Evolutionary conservation across 1,284 basidiomycete species (phyloP).

Genomic region (Baeospora myosura): DNA sequence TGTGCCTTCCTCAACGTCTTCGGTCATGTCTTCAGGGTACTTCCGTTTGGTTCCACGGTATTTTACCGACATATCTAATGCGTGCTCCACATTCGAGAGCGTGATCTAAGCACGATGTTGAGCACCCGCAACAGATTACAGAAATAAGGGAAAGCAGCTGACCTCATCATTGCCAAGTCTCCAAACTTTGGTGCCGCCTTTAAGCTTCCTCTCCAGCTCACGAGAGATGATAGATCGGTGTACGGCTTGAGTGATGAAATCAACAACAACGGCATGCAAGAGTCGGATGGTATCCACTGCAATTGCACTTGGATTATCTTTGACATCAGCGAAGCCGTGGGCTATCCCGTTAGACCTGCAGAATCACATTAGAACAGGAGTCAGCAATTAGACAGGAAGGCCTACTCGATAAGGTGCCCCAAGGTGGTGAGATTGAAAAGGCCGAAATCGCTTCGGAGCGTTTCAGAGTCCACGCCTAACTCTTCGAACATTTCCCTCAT

Average conservation of each 20-base stretch:
- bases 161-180: slow-evolving; percentile 28
- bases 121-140: slow-evolving; percentile 4
- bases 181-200: slow-evolving; percentile 55
- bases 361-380: neutral
- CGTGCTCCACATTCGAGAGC: slow-evolving; percentile 35
- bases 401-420: slow-evolving; percentile 28
- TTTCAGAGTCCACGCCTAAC: slow-evolving; percentile 35
- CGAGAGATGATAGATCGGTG: slow-evolving; percentile 42
- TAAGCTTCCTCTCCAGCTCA: slow-evolving; percentile 50
- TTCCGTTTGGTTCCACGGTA: slow-evolving; percentile 4
- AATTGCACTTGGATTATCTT: slow-evolving; percentile 17
- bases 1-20: slow-evolving; percentile 9
- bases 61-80: slow-evolving; percentile 32
- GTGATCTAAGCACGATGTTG: slow-evolving; percentile 27
- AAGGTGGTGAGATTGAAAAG: slow-evolving; percentile 42
- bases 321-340: neutral
- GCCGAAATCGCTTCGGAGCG: slow-evolving; percentile 37
- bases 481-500: slow-evolving; percentile 32
- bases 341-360: neutral
- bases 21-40: slow-evolving; percentile 3
- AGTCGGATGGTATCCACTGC: slow-evolving; percentile 30
- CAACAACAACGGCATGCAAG: slow-evolving; percentile 35
- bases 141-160: slow-evolving; percentile 8
- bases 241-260: slow-evolving; percentile 45
- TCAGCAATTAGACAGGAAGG: neutral